phyloP scores from a whole-genome alignment of 495 filamentous ascomycete species.

The Hypoxylon fuscum region DNA sequence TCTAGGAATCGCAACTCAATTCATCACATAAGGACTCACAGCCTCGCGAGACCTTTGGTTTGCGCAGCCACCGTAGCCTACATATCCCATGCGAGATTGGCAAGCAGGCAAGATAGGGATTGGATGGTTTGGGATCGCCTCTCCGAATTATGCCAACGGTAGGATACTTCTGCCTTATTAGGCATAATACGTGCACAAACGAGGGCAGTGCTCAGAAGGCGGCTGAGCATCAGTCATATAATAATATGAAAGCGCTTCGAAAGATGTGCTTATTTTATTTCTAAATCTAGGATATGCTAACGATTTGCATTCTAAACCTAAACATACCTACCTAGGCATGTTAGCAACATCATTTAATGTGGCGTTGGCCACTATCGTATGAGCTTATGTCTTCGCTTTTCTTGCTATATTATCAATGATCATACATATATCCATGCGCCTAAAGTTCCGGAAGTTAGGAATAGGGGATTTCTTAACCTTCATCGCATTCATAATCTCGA shows the following conservation, averaged over 20 bases:
- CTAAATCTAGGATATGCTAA: neutral
- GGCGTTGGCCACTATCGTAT: constrained; percentile 34
- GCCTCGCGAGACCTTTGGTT: too few relatives aligned
- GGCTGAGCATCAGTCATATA: neutral
- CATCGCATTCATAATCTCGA: constrained; percentile 5
- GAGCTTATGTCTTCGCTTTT: constrained; percentile 22
- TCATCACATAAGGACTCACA: too few relatives aligned
- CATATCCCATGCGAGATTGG: too few relatives aligned
- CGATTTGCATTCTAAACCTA: neutral
- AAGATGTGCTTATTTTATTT: neutral
- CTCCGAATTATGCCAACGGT: too few relatives aligned
- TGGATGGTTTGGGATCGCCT: too few relatives aligned
- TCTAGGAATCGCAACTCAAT: too few relatives aligned
- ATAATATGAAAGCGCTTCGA: neutral
- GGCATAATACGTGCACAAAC: neutral
- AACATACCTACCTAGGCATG: neutral
- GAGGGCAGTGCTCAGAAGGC: neutral
- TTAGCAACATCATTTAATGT: constrained; percentile 7
- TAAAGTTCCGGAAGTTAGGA: neutral
- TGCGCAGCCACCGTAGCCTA: too few relatives aligned
- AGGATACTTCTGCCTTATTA: too few relatives aligned
- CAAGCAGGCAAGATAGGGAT: too few relatives aligned
- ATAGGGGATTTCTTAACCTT: constrained; percentile 5
- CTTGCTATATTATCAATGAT: constrained; percentile 6
- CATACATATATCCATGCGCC: neutral